Conservation (phyloP, 257 asterid species). For the Linderniella brevidens region DNA sequence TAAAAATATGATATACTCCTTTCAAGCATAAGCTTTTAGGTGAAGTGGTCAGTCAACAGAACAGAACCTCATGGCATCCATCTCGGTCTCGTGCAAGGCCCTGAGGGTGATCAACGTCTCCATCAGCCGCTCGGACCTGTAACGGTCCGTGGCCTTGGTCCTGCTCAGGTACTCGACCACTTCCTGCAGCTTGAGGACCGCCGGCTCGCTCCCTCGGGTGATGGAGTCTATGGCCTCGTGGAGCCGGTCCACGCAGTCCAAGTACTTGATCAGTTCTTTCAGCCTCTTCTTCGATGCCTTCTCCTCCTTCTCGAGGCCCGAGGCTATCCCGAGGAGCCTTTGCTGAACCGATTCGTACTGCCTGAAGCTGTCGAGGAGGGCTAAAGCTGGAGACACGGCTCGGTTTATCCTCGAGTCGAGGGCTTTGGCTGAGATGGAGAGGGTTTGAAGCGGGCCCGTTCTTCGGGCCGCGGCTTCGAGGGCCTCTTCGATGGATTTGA, state of each 20-base stretch:
- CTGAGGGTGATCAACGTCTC: constrained; percentile 57
- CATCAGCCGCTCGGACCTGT: constrained; percentile 33
- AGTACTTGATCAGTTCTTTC: constrained; percentile 32
- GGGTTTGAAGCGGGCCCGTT: constrained; percentile 55
- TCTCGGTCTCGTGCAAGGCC: constrained; percentile 53
- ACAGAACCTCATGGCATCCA: constrained; percentile 57
- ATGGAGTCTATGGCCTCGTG: constrained; percentile 28
- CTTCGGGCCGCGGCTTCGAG: constrained; percentile 28
- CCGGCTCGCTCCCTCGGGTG: constrained; percentile 47
- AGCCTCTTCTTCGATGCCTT: constrained; percentile 19
- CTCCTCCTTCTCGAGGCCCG: constrained; percentile 22
- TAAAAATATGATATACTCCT: too few species aligned
- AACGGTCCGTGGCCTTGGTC: constrained; percentile 66
- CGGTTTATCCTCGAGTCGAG: constrained; percentile 60
- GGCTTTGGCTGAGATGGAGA: constrained; percentile 61
- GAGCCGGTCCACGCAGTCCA: constrained; percentile 35
- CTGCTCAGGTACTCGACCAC: constrained; percentile 82
- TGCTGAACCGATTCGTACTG: constrained; percentile 43
- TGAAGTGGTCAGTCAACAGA: too few species aligned
- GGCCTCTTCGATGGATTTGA: constrained; percentile 21
- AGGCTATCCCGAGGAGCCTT: constrained; percentile 29
- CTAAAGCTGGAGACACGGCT: constrained; percentile 50
- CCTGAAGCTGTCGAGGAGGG: constrained; percentile 55
- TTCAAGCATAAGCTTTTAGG: too few species aligned
- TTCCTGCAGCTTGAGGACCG: constrained; percentile 65